Evolutionary conservation across 2,329 filamentous ascomycete species (phyloP).

Genomic region (Alternaria tenuissima): DNA sequence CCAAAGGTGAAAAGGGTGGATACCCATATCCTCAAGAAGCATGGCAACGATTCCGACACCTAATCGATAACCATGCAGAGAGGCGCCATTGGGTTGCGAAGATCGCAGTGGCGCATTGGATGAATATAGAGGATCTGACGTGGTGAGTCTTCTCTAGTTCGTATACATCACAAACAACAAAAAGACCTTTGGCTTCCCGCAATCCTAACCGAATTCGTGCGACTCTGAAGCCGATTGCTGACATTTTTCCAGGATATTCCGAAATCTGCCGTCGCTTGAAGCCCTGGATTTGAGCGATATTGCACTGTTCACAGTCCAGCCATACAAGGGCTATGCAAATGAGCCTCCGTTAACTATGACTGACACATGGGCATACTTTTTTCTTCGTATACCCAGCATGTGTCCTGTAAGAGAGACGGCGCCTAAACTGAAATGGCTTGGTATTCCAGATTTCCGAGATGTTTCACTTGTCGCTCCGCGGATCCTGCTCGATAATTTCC

Average conservation of each 20-base stretch:
- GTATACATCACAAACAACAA: background rate
- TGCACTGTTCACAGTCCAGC: background rate
- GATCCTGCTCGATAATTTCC: background rate
- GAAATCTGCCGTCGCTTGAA: slow-evolving; percentile 21
- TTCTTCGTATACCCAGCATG: background rate
- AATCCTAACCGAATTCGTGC: background rate
- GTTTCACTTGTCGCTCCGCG: background rate
- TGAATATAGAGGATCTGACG: slow-evolving; percentile 27
- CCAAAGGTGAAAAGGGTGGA: slow-evolving; percentile 3
- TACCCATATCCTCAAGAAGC: slow-evolving; percentile 22
- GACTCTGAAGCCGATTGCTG: background rate
- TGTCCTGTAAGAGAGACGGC: background rate
- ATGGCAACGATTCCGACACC: slow-evolving; percentile 28
- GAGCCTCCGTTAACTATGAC: background rate
- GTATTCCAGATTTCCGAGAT: slow-evolving; percentile 24
- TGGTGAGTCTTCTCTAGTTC: slow-evolving; percentile 23
- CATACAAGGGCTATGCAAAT: background rate
- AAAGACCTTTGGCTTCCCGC: background rate
- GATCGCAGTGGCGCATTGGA: slow-evolving; percentile 38
- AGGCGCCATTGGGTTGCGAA: slow-evolving; percentile 26
- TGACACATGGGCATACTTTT: background rate
- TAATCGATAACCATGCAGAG: slow-evolving; percentile 4
- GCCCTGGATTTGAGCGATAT: slow-evolving; percentile 34
- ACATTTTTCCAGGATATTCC: slow-evolving; percentile 20
- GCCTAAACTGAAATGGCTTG: slow-evolving; percentile 28